phyloP scores from a whole-genome alignment of 345 rosid species.

The Linum usitatissimum region DNA sequence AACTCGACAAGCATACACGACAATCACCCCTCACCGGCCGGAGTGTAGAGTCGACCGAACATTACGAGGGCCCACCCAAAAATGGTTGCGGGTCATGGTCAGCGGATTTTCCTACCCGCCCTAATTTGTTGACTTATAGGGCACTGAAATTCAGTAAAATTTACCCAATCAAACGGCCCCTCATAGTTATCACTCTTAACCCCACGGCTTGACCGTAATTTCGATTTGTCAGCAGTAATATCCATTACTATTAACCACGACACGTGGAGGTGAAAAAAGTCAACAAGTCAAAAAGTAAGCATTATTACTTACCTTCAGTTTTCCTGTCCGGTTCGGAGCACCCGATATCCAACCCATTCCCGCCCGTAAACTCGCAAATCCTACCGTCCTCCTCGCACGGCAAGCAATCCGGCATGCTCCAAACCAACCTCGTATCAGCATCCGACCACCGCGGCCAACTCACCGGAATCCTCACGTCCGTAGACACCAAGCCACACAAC shows the following conservation, averaged over 20 bases:
- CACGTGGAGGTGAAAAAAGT: too few species aligned
- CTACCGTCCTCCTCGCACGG: slow-evolving; percentile 25
- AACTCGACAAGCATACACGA: neutral
- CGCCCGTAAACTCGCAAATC: slow-evolving; percentile 23
- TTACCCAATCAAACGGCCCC: too few species aligned
- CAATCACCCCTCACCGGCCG: neutral
- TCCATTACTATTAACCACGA: neutral
- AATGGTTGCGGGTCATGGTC: neutral
- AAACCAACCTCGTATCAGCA: slow-evolving; percentile 14
- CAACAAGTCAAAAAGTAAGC: too few species aligned
- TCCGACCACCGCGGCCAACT: slow-evolving; percentile 6
- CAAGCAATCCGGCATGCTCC: slow-evolving; percentile 34
- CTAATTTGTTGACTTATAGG: neutral
- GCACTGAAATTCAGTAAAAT: too few species aligned
- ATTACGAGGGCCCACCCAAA: neutral
- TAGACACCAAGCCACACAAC: slow-evolving; percentile 12
- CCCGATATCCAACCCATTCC: slow-evolving; percentile 6
- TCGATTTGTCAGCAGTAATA: too few species aligned
- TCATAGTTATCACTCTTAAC: neutral
- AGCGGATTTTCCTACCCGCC: neutral
- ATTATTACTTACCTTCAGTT: neutral
- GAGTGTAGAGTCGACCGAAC: neutral
- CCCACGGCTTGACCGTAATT: neutral
- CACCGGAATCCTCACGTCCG: slow-evolving; percentile 16
- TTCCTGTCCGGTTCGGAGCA: slow-evolving; percentile 16